These are phyloP conservation scores for Silene vulgaris DNA, from an alignment of 179 eudicot species.

Conservation along the genomic window DNA sequence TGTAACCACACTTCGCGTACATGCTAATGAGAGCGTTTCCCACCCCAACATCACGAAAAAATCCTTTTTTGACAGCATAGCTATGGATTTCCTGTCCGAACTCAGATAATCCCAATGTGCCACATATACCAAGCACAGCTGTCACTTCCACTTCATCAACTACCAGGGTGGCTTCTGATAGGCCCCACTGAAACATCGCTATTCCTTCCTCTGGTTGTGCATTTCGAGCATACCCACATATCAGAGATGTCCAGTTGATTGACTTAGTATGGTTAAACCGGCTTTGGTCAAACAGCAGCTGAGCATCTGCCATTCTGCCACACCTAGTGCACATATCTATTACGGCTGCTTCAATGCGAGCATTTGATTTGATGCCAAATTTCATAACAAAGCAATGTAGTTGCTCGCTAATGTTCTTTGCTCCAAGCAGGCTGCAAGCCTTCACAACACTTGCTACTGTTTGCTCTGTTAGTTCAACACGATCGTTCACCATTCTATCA, in stretches of 20 bases:
- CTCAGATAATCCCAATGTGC: constrained; percentile 56
- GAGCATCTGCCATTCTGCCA: constrained; percentile 67
- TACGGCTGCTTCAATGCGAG: constrained; percentile 54
- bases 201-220: constrained; percentile 64
- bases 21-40: constrained; percentile 63
- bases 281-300: constrained; percentile 40
- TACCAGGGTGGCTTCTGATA: constrained; percentile 27
- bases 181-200: constrained; percentile 41
- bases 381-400: constrained; percentile 68
- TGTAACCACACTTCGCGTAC: constrained; percentile 70
- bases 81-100: constrained; percentile 71
- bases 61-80: constrained; percentile 45
- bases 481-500: constrained; percentile 49
- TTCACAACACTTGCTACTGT: constrained; percentile 55
- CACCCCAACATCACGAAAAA: constrained; percentile 42
- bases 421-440: constrained; percentile 62
- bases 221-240: constrained; percentile 70
- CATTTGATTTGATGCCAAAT: constrained; percentile 50
- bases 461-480: constrained; percentile 57
- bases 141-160: constrained; percentile 58
- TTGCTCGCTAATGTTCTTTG: constrained; percentile 51
- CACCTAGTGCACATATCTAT: constrained; percentile 85
- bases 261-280: constrained; percentile 25
- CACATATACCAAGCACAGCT: constrained; percentile 58
- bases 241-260: constrained; percentile 52